Conservation (phyloP, 805 yeast genomes). For the Schwanniomyces yamadae region DNA sequence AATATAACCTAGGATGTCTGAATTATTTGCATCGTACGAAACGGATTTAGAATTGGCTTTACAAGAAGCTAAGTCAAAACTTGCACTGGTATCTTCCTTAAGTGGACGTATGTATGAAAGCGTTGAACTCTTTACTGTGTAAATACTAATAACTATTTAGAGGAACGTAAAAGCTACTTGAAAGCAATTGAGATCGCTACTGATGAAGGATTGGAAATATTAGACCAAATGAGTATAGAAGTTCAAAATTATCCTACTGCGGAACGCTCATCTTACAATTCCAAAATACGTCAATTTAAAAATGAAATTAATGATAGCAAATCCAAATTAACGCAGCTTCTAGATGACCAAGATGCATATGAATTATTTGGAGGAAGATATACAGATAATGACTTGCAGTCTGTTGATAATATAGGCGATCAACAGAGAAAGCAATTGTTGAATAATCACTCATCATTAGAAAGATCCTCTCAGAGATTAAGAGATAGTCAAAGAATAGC, state of each 20-base stretch:
- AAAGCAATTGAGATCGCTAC: slow-evolving; percentile 62
- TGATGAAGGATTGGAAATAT: slow-evolving; percentile 78
- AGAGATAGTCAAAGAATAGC: slow-evolving; percentile 89
- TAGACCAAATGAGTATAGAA: slow-evolving; percentile 87
- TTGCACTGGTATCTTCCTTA: slow-evolving; percentile 52
- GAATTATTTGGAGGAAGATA: slow-evolving; percentile 65
- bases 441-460: slow-evolving; percentile 74
- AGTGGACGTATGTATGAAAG: slow-evolving; percentile 33
- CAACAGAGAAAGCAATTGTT: slow-evolving; percentile 80
- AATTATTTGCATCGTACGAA: slow-evolving; percentile 63
- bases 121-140: neutral
- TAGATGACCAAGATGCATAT: slow-evolving; percentile 71
- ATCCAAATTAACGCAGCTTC: slow-evolving; percentile 49
- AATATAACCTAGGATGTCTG: slow-evolving; percentile 45
- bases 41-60: slow-evolving; percentile 69
- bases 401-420: slow-evolving; percentile 37
- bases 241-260: slow-evolving; percentile 80
- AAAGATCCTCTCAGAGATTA: slow-evolving; percentile 77
- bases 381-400: slow-evolving; percentile 31
- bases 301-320: slow-evolving; percentile 58
- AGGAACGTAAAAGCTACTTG: slow-evolving; percentile 53
- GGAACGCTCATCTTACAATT: slow-evolving; percentile 66
- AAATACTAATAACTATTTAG: slow-evolving; percentile 28
- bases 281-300: slow-evolving; percentile 73
- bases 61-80: slow-evolving; percentile 66